Conservation (phyloP, 192 early-diverging fungal genomes). For the Chytriomyces confervae region DNA sequence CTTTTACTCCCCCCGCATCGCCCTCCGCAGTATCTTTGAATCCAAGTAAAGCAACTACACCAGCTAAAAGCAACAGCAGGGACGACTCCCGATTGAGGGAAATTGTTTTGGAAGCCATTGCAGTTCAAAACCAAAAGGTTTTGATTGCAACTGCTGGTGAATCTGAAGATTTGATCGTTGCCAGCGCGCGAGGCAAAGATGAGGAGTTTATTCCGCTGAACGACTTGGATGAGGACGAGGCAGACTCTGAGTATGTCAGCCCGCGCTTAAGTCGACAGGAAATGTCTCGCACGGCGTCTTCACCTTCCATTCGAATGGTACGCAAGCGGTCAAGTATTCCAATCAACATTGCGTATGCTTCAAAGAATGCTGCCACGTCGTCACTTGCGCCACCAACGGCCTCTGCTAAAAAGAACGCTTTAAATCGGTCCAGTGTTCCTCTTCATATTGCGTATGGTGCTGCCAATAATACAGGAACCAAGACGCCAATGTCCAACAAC, state of each 20-base stretch:
- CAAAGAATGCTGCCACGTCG: not conserved
- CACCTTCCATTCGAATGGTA: slow-evolving; percentile 17
- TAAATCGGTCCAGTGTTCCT: not conserved
- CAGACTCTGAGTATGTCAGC: not conserved
- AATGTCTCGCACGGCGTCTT: slow-evolving; percentile 1
- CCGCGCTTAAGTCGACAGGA: not conserved
- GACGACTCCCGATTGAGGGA: slow-evolving; percentile 8
- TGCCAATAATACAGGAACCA: not conserved
- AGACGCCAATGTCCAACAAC: not conserved
- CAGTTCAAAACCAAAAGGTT: not conserved
- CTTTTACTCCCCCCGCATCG: not conserved
- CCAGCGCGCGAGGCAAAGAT: no score
- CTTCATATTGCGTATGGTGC: not conserved
- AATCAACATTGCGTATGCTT: not conserved
- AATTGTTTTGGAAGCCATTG: not conserved
- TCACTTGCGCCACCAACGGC: not conserved
- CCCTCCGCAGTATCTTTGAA: not conserved
- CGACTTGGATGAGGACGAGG: slow-evolving; percentile 2
- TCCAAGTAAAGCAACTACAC: not conserved
- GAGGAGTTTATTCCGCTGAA: slow-evolving; percentile 2
- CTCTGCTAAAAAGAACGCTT: not conserved
- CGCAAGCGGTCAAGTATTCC: slow-evolving; percentile 2
- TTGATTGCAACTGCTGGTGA: not conserved
- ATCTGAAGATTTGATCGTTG: no score
- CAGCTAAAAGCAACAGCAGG: not conserved